Evolutionary conservation across 495 filamentous ascomycete genomes (phyloP), one percentile per base, ranked within the genome.

Genomic region (Aspergillus conjunctus): DNA sequence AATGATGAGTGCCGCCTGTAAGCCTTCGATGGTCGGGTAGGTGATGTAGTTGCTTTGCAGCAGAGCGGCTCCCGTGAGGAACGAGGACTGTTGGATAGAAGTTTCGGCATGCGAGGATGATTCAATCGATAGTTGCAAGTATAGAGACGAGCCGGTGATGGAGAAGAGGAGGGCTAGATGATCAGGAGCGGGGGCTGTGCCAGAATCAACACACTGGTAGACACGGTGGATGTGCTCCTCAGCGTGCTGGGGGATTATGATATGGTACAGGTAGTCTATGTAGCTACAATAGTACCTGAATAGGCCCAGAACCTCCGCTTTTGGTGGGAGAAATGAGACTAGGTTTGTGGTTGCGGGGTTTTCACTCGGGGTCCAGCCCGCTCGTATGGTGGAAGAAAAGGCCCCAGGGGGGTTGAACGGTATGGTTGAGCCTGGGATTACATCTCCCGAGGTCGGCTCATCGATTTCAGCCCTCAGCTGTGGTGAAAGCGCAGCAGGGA

Each of bases 1-100:
- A 2, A 81, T 67, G 2, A 82, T 69, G 59, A 80, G 72, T n/a
- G 71, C 63, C 9, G 78, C 79, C 54, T 82, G 79, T 6, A 82
- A 60, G 7, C 78, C 79, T 51, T 79, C 73, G n/a, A 79, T 56
- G 1, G 68, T 79, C 0, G 78, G 76, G 46, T 69, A 74, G 3
- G 70, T 62, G 12, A 64, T 44, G 34, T 74, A 68, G 43, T 77
- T 70, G 14, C 68, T 65, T 43, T 77, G 74, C n/a, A 72, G 69
- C 44, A 78, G 49, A 3, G 74, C 70, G 0, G 73, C 73, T 1
- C 71, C 71, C 10, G 73, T 61, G 7, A 78, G 56, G 43, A 71
- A 73, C 2, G 66, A 66, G 7, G 60, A 63, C 33, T 77, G 73
- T 7, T 65, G 61, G 37, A 71, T 69, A 31, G 62, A 61, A 1